These are phyloP conservation scores for Yamadazyma friedrichii DNA, from an alignment of 1,139 yeast species.

Conservation along the genomic window DNA sequence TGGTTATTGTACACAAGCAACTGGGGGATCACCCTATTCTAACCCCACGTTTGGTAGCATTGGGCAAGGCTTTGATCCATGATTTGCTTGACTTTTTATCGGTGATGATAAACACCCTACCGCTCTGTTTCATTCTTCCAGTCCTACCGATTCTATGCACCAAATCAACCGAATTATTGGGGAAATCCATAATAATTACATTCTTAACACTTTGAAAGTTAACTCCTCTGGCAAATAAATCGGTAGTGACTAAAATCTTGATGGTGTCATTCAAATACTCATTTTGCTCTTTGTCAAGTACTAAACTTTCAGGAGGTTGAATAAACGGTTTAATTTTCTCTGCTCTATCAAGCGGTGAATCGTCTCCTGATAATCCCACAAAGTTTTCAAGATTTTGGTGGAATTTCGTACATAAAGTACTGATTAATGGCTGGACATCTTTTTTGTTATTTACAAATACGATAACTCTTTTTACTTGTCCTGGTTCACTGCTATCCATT, in stretches of 20 bases:
- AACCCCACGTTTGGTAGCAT: conserved; percentile 57
- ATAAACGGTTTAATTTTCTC: conserved; percentile 60
- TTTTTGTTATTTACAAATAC: conserved; percentile 81
- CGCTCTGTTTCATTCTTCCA: conserved; percentile 87
- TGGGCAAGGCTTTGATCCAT: conserved; percentile 85
- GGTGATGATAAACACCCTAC: conserved; percentile 76
- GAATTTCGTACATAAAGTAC: conserved; percentile 49
- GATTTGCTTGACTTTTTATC: conserved; percentile 65
- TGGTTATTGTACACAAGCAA: neutral
- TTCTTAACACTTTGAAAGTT: conserved; percentile 83
- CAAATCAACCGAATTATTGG: conserved; percentile 79
- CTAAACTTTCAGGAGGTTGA: conserved; percentile 48
- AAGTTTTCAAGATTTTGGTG: conserved; percentile 51
- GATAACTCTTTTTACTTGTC: conserved; percentile 74
- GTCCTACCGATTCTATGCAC: conserved; percentile 94
- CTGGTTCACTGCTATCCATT: conserved; percentile 79
- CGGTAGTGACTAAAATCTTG: conserved; percentile 85
- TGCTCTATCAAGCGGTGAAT: conserved; percentile 56
- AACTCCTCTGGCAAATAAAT: conserved; percentile 84
- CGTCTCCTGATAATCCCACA: conserved; percentile 65
- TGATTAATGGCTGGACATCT: conserved; percentile 59
- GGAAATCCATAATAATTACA: conserved; percentile 82
- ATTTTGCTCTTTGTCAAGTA: conserved; percentile 24
- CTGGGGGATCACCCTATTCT: conserved; percentile 29
- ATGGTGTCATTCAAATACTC: conserved; percentile 20